Percentiles rank a stretch among this genome's conserved stretches.
These are phyloP conservation scores for Meyerozyma smithsonii DNA, from an alignment of 1,139 yeast genomes.

Conservation along the genomic window DNA sequence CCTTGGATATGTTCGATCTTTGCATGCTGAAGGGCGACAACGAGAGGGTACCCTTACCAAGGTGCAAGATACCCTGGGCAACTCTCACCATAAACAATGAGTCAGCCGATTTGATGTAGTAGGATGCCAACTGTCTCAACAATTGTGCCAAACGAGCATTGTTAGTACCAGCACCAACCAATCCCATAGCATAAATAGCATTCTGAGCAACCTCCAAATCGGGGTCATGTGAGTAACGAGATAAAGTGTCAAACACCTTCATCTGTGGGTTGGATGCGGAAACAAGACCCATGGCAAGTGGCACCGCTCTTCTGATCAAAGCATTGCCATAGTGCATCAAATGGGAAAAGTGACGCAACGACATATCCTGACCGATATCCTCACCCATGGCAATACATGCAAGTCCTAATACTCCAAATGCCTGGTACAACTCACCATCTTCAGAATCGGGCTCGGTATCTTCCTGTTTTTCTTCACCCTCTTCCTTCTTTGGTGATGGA, in stretches of 20 bases:
- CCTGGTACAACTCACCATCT: slow-evolving; percentile 69
- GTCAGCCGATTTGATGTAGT: slow-evolving; percentile 87
- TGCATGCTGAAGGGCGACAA: slow-evolving; percentile 88
- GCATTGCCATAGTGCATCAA: slow-evolving; percentile 97
- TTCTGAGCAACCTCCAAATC: slow-evolving; percentile 93
- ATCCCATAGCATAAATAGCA: slow-evolving; percentile 94
- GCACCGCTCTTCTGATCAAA: slow-evolving; percentile 89
- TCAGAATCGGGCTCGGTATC: slow-evolving; percentile 31
- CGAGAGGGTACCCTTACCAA: slow-evolving; percentile 94
- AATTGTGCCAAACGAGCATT: slow-evolving; percentile 97
- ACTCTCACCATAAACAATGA: slow-evolving; percentile 89
- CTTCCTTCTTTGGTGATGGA: slow-evolving; percentile 18
- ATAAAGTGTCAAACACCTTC: slow-evolving; percentile 94
- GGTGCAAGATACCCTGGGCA: slow-evolving; percentile 90
- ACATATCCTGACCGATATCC: slow-evolving; percentile 97
- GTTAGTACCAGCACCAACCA: slow-evolving; percentile 98
- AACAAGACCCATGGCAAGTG: slow-evolving; percentile 94
- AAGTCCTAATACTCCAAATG: slow-evolving; percentile 89
- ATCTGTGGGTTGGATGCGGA: slow-evolving; percentile 94
- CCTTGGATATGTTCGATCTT: slow-evolving; percentile 81
- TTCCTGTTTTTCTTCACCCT: slow-evolving; percentile 22
- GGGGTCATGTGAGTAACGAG: slow-evolving; percentile 93
- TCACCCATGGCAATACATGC: slow-evolving; percentile 98
- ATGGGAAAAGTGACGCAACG: slow-evolving; percentile 93
- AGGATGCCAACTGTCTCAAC: slow-evolving; percentile 88